phyloP scores from a whole-genome alignment of 2,329 filamentous ascomycete genomes.

The Ophidiomyces ophidiicola region DNA sequence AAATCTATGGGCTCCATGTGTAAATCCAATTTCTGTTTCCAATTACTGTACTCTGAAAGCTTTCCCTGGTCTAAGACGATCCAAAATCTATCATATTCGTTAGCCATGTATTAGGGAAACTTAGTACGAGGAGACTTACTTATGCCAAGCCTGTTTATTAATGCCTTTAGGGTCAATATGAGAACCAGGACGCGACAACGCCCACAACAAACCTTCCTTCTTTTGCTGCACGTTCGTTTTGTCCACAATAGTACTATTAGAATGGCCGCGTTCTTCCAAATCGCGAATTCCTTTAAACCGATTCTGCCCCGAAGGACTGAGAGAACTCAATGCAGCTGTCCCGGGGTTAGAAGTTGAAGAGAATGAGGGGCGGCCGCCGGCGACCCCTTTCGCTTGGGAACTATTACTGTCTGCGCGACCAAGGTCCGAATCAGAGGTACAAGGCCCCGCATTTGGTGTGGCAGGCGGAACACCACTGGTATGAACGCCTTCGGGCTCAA shows the following conservation, averaged over 20 bases:
- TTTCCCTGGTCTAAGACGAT: slow-evolving; percentile 95
- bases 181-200: slow-evolving; percentile 78
- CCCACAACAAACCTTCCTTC: slow-evolving; percentile 93
- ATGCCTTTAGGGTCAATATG: slow-evolving; percentile 91
- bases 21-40: slow-evolving; percentile 92
- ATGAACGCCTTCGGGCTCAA: slow-evolving; percentile 53
- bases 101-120: neutral
- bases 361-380: slow-evolving; percentile 36
- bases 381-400: slow-evolving; percentile 49
- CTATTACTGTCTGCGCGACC: slow-evolving; percentile 62
- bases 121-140: slow-evolving; percentile 46
- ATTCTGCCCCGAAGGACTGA: slow-evolving; percentile 28
- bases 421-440: slow-evolving; percentile 55
- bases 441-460: slow-evolving; percentile 31
- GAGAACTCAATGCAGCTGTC: slow-evolving; percentile 13
- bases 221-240: slow-evolving; percentile 53
- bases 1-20: slow-evolving; percentile 98
- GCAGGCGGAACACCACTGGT: slow-evolving; percentile 27
- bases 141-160: slow-evolving; percentile 98
- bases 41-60: slow-evolving; percentile 95
- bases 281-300: slow-evolving; percentile 87
- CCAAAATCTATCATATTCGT: slow-evolving; percentile 60
- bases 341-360: slow-evolving; percentile 29
- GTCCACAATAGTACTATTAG: slow-evolving; percentile 42
- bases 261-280: slow-evolving; percentile 68